A percentile compares a stretch with the other conserved stretches of the same genome.
Evolutionary conservation across 129 eudicot genomes (phyloP).

Genomic region (Chrysanthemum seticuspe): DNA sequence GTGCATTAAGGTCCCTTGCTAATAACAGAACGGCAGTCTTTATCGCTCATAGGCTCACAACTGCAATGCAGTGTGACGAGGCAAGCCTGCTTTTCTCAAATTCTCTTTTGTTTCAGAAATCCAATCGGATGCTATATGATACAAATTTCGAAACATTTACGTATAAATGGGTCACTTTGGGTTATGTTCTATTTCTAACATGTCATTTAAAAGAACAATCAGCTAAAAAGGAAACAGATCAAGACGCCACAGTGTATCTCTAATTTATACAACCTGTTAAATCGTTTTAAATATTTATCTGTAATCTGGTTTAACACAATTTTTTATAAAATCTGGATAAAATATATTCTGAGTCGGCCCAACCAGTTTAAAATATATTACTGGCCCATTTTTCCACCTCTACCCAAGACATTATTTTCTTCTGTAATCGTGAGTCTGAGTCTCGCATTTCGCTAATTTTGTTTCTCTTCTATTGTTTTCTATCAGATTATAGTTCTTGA

Average conservation of each 20-base stretch:
- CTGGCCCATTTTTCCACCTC: background rate
- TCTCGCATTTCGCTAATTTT: background rate
- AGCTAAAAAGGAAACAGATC: background rate
- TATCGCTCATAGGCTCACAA: slow-evolving; percentile 97
- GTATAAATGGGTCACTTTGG: background rate
- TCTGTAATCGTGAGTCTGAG: too few relatives aligned
- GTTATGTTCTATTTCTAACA: background rate
- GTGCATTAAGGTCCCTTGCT: slow-evolving; percentile 79
- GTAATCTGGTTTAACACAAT: background rate
- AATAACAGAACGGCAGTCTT: slow-evolving; percentile 77
- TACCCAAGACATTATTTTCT: background rate
- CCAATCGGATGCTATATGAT: background rate
- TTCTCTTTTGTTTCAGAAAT: background rate
- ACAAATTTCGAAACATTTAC: background rate
- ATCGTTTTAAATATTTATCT: background rate
- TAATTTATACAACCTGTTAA: background rate
- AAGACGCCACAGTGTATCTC: background rate
- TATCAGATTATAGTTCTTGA: slow-evolving; percentile 84
- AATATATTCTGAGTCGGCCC: background rate
- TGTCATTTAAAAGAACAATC: too few relatives aligned
- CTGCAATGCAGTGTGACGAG: slow-evolving; percentile 99
- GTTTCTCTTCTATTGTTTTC: slow-evolving; percentile 2
- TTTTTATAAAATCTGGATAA: background rate
- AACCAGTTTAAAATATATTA: background rate
- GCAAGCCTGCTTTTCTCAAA: slow-evolving; percentile 25